Conservation (phyloP, 2,329 filamentous ascomycete genomes). For the Beauveria varroae region DNA sequence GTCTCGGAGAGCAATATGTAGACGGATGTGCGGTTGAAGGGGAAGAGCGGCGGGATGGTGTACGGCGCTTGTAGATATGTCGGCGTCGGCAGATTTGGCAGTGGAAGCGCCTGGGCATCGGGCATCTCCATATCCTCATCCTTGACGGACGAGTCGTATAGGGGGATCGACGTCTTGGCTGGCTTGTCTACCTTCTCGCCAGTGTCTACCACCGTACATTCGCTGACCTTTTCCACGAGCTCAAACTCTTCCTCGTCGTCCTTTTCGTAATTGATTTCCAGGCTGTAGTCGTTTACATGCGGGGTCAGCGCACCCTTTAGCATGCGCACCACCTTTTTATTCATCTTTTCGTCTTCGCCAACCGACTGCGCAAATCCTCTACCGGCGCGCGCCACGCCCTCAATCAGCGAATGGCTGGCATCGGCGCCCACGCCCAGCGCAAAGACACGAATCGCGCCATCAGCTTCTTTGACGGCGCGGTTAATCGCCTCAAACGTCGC, state of each 20-base stretch:
- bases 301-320: slow-evolving; percentile 62
- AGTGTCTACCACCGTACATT: slow-evolving; percentile 35
- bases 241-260: slow-evolving; percentile 49
- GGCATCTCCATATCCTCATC: slow-evolving; percentile 32
- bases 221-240: slow-evolving; percentile 50
- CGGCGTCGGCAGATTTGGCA: slow-evolving; percentile 46
- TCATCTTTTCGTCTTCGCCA: slow-evolving; percentile 54
- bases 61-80: slow-evolving; percentile 57
- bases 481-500: slow-evolving; percentile 39
- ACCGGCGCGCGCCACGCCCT: slow-evolving; percentile 46
- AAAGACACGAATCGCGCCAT: slow-evolving; percentile 43
- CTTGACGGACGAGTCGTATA: slow-evolving; percentile 47
- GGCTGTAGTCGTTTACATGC: slow-evolving; percentile 54
- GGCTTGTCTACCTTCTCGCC: slow-evolving; percentile 14
- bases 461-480: slow-evolving; percentile 28
- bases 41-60: slow-evolving; percentile 55
- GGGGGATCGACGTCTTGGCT: slow-evolving; percentile 37
- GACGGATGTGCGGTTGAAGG: slow-evolving; percentile 57
- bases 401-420: slow-evolving; percentile 45
- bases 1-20: slow-evolving; percentile 57
- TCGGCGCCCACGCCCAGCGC: slow-evolving; percentile 44
- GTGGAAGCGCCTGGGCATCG: slow-evolving; percentile 27
- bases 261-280: slow-evolving; percentile 52
- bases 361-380: slow-evolving; percentile 57
- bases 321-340: slow-evolving; percentile 65